Base-by-base conservation (phyloP, 768 basidiomycete genomes). In the Sarcodon sp. region DNA sequence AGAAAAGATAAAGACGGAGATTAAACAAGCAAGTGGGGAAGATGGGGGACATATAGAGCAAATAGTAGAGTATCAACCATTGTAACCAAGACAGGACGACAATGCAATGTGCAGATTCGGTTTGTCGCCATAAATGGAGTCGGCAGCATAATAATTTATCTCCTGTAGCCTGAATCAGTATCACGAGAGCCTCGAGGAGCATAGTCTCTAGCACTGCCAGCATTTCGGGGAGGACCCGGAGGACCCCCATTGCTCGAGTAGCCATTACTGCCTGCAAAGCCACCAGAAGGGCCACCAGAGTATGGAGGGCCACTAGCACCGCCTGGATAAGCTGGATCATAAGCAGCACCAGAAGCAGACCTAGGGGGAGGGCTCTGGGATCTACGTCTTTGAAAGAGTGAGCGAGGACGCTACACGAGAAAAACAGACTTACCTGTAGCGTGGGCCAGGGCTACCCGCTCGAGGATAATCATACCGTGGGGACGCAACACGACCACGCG, bases 321-420 rank as follows among this genome's bases (percentile, higher is more conserved):
- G 48, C 61, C 60, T 44, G 71, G 58, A 55, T 79, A 79, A 36
- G 66, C 61, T 51, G 61, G 56, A 45, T 82, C 79, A 62, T 80
- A 82, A 45, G 66, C 62, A 55, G 55, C 57, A 18, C 62, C 61
- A 57, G 58, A 54, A 36, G 64, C 61, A 51, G 76, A 66, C 38
- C 77, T 69, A 49, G 73, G 65, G 51, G 74, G 72, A 48, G 80
- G 82, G 55, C 85, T 87, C 56, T 77, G 72, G 33, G 86, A 88
- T 46, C 85, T 80, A 55, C 85, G 80, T 49, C 83, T 83, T 51
- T 33, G 44, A 37, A 31, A 18, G 11, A 7, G 34, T 54, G 46
- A 15, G 46, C 36, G 15, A 21, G 41, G 21, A 39, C 16, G 51
- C 47, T 4, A 51, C 36, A 27, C 13, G 44, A 38, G 41, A 44